Conservation (phyloP, 257 asterid genomes). For the Coffea eugenioides region DNA sequence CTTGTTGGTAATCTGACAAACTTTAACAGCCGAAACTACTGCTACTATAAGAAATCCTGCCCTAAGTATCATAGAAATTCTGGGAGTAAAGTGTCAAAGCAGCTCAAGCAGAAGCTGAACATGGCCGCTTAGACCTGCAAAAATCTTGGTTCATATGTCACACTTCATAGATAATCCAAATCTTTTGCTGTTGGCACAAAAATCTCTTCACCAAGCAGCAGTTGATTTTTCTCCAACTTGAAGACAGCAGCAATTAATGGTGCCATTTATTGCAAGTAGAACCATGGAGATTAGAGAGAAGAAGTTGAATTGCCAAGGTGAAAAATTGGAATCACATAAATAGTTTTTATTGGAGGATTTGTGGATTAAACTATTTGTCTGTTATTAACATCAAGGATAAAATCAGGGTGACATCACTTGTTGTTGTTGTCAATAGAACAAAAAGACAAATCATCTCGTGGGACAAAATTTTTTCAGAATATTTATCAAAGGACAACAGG, state of each 20-base stretch:
- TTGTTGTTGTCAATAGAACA: background rate
- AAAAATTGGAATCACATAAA: background rate
- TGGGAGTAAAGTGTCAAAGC: background rate
- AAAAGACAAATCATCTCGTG: background rate
- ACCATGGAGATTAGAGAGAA: background rate
- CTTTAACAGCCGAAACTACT: constrained; percentile 13
- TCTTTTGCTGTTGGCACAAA: background rate
- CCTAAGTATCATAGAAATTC: constrained; percentile 17
- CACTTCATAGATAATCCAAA: background rate
- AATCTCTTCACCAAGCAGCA: constrained; percentile 13
- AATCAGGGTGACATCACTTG: background rate
- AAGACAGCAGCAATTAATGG: constrained; percentile 3
- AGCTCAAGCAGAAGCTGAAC: background rate
- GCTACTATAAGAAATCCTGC: constrained; percentile 14
- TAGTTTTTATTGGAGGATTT: background rate
- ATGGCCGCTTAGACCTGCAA: constrained; percentile 1
- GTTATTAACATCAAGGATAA: background rate
- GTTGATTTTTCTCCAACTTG: constrained; percentile 17
- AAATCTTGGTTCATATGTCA: too few relatives aligned
- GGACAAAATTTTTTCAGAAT: background rate
- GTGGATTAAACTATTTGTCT: background rate
- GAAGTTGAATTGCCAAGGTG: background rate
- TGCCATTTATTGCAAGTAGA: background rate
- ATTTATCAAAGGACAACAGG: background rate
- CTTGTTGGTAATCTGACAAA: constrained; percentile 5